A percentile compares a stretch with the other conserved stretches of the same genome.
Conservation (phyloP, 495 filamentous ascomycete species). For the Aspergillus affinis region DNA sequence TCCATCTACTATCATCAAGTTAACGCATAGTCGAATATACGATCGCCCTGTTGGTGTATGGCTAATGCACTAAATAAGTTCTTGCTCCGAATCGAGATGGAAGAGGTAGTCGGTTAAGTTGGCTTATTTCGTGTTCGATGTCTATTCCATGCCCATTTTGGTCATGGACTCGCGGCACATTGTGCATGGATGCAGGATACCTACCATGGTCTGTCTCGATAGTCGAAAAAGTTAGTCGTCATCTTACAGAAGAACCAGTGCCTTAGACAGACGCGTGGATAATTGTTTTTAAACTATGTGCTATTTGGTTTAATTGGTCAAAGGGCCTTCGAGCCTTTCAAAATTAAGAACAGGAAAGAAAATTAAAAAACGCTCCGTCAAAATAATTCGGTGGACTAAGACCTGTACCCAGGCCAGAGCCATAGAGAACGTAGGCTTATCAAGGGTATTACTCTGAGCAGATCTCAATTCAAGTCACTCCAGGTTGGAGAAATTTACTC, state of each 20-base stretch:
- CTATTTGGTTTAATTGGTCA: slow-evolving; percentile 34
- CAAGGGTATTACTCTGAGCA: slow-evolving; percentile 48
- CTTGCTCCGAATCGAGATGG: no score
- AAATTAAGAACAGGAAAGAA: slow-evolving; percentile 47
- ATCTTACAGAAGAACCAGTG: background rate
- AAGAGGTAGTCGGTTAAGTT: no score
- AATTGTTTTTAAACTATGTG: slow-evolving; percentile 46
- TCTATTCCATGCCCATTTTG: no score
- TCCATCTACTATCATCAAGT: background rate
- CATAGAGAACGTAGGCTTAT: slow-evolving; percentile 41
- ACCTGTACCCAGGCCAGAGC: slow-evolving; percentile 27
- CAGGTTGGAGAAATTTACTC: slow-evolving; percentile 34
- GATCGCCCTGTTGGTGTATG: no score
- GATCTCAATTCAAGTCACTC: slow-evolving; percentile 29
- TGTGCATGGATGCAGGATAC: no score
- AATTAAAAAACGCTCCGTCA: slow-evolving; percentile 47
- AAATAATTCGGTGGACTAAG: slow-evolving; percentile 33
- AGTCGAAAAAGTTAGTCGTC: background rate
- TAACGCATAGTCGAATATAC: background rate
- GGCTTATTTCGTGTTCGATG: no score
- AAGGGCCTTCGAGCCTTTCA: slow-evolving; percentile 27
- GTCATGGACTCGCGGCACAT: no score
- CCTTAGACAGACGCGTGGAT: slow-evolving; percentile 26
- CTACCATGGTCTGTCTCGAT: no score
- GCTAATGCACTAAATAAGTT: no score